phyloP scores from a whole-genome alignment of 176 grass and related monocot species.

The Poa annua region DNA sequence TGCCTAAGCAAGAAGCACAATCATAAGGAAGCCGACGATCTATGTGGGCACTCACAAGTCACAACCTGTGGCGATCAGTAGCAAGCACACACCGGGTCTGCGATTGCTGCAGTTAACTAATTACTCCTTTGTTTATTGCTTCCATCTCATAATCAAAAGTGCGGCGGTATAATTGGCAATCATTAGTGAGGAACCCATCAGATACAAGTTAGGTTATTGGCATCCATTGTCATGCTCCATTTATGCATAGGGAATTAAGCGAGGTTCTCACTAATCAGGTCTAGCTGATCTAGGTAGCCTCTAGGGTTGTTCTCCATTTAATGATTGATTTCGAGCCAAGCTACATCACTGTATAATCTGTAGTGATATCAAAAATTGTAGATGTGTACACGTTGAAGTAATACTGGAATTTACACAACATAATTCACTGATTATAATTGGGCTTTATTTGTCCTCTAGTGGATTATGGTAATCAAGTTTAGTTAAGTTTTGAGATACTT shows the following conservation, averaged over 20 bases:
- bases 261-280: conserved; percentile 33
- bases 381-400: neutral
- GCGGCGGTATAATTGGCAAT: conserved; percentile 54
- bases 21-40: conserved; percentile 41
- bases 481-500: neutral
- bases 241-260: conserved; percentile 45
- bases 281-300: conserved; percentile 16
- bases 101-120: conserved; percentile 43
- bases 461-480: no score
- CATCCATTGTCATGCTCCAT: conserved; percentile 46
- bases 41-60: conserved; percentile 35
- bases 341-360: neutral
- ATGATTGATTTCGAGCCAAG: conserved; percentile 52
- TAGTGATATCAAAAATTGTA: neutral
- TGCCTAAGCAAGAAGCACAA: conserved; percentile 43
- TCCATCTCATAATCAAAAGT: conserved; percentile 58
- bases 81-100: conserved; percentile 23
- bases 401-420: neutral
- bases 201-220: conserved; percentile 42
- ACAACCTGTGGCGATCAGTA: conserved; percentile 40
- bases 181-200: conserved; percentile 45
- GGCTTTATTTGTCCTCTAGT: neutral
- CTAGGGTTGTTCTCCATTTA: conserved; percentile 38
- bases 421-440: neutral
- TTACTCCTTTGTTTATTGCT: conserved; percentile 44